Evolutionary conservation across 768 basidiomycete species (phyloP).

Genomic region (Leucosporidium creatinivorum): DNA sequence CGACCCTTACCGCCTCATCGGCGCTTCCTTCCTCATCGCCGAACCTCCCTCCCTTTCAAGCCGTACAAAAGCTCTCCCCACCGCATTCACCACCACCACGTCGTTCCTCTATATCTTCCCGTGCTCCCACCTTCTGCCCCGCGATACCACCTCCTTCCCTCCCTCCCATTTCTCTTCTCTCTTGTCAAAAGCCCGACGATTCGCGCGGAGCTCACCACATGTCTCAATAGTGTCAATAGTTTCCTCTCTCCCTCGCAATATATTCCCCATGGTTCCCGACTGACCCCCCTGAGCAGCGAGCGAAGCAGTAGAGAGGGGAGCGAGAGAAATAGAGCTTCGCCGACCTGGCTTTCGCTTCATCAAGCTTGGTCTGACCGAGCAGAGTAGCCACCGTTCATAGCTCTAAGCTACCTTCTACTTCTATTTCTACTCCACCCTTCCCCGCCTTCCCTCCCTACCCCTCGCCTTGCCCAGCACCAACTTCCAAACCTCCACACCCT

Average conservation of each 20-base stretch:
- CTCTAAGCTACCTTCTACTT: not conserved
- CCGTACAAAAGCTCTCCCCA: too few relatives aligned
- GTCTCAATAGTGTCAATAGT: not conserved
- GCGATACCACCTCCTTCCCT: not conserved
- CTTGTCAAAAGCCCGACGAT: not conserved
- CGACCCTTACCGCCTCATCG: too few relatives aligned
- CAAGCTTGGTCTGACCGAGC: too few relatives aligned
- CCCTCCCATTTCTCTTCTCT: not conserved
- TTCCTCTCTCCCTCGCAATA: not conserved
- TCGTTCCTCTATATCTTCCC: too few relatives aligned
- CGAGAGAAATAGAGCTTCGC: not conserved
- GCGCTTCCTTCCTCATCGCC: too few relatives aligned
- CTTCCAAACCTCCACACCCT: conserved; percentile 49
- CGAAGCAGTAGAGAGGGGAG: too few relatives aligned
- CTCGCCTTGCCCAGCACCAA: conserved; percentile 37
- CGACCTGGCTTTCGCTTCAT: not conserved
- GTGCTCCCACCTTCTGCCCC: too few relatives aligned
- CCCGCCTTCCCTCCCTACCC: not conserved
- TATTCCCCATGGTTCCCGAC: not conserved
- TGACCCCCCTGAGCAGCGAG: not conserved
- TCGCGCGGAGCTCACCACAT: not conserved
- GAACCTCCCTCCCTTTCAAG: too few relatives aligned
- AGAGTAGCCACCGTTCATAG: too few relatives aligned
- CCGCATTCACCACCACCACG: too few relatives aligned
- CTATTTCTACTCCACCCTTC: not conserved